Evolutionary conservation across 345 rosid species (phyloP), one percentile per base, ranked within the genome.

Genomic region (Lepidium aucheri): DNA sequence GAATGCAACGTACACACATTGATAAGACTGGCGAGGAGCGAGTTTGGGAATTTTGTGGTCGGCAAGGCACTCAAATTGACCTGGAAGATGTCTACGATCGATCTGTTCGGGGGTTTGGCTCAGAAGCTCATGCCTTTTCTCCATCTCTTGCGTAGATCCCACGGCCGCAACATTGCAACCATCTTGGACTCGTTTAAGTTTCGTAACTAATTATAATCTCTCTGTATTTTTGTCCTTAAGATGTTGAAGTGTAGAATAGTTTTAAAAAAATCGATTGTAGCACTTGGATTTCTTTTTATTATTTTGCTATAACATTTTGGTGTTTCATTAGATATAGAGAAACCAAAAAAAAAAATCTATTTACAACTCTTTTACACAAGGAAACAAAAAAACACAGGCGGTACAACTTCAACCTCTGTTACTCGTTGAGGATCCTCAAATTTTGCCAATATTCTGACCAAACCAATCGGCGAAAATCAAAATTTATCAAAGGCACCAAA

Each of bases 401-500:
- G 22, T 20, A 20, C 3, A 20, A 20, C 17, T 42, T 54, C 9
- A 0, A 54, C 36, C 62, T 34, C 63, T 55, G 36, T 54, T 9
- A 56, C 1, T 17, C 49, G 9, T 17, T 67, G 63, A 33, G 22
- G 22, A 42, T 20, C 18, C 46, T 15, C 41, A 65, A 49, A 30
- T 41, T 40, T 53, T 32, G 52, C 43, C 34, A 53, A 7, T 26
- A 52, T 26, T 30, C 22, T 20, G 22, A 52, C 40, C 53, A 42
- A 43, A 54, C 17, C 62, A 55, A 67, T 67, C 62, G 14, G 53
- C 52, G 16, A 3, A 32, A 15, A 12, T 65, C 50, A 64, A 51
- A 51, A 52, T 40, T 13, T 15, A 24, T 43, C 17, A 63, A 55
- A 55, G 53, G 53, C 38, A 55, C 16, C 42, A 36, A 67, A 26